Percentiles rank a stretch among this genome's conserved stretches.
phyloP scores from a whole-genome alignment of 1,284 basidiomycete genomes.

The Meira nashicola region DNA sequence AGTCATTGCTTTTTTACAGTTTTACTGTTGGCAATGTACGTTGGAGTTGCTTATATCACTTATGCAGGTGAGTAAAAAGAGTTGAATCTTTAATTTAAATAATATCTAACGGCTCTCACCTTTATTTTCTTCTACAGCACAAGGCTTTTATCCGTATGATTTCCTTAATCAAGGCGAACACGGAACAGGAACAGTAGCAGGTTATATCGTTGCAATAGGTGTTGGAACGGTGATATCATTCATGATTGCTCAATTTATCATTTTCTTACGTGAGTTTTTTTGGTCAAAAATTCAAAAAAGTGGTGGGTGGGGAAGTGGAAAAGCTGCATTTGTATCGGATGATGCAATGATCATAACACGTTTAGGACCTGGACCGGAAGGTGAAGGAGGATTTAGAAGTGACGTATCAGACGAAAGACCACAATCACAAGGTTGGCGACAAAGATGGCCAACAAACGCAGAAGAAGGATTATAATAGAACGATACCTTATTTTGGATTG shows the following conservation, averaged over 20 bases:
- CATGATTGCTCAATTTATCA: slow-evolving; percentile 24
- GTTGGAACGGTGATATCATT: slow-evolving; percentile 24
- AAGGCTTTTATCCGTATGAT: slow-evolving; percentile 23
- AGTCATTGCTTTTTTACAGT: slow-evolving; percentile 58
- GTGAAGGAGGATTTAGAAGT: slow-evolving; percentile 19
- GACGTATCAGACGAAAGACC: background rate
- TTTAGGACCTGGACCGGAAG: slow-evolving; percentile 31
- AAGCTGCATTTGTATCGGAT: slow-evolving; percentile 23
- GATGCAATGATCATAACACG: slow-evolving; percentile 30
- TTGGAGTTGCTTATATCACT: slow-evolving; percentile 57
- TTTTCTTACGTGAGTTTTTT: slow-evolving; percentile 25
- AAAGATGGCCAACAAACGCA: background rate
- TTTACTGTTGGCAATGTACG: slow-evolving; percentile 60
- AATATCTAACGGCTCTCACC: background rate
- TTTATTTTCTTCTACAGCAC: background rate
- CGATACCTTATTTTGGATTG: background rate
- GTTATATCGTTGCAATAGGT: slow-evolving; percentile 24
- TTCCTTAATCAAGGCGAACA: slow-evolving; percentile 30
- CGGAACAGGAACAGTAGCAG: slow-evolving; percentile 20
- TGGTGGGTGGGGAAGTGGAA: slow-evolving; percentile 29
- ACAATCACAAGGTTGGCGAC: background rate
- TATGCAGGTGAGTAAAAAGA: slow-evolving; percentile 11
- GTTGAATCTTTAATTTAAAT: background rate
- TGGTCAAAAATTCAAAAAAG: slow-evolving; percentile 21
- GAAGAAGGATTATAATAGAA: background rate